Evolutionary conservation across 192 early-diverging fungal species (phyloP), one percentile per base, ranked within the genome.

Genomic region (Umbelopsis sp.): DNA sequence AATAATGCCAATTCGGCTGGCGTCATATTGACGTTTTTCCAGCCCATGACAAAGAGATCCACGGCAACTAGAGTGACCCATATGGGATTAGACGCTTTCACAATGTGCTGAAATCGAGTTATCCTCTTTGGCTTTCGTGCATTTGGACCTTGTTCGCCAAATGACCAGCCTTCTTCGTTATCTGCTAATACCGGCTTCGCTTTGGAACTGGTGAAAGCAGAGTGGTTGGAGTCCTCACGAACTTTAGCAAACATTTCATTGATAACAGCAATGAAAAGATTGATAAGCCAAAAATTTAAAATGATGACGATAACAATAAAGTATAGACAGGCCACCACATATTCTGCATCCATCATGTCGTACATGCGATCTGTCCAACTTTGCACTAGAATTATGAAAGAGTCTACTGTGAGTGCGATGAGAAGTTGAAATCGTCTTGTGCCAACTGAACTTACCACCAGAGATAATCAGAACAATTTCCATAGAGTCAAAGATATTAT

Each of bases 181-280:
- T 74, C 78, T 23, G 71, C 74, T 46, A 80, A 53, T 0, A 76
- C 53, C 12, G 78, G 71, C 9, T 21, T 67, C 13, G 68, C 67
- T 23, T 68, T 79, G n/a, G 81, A 82, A 12, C 76, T 78, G 6
- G 83, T 83, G 69, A 88, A 88, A 3, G 86, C 86, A 2, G 85
- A 86, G 53, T 85, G 84, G 20, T 87, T 72, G 27, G 82, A 73
- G 66, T 87, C 86, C 66, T 86, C 88, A 47, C 88, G 73, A n/a
- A 89, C 83, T 73, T 87, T 86, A 33, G 85, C 86, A 82, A 89
- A 89, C 81, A 87, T 83, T 74, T 85, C 82, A 30, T 80, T 86
- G 70, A 87, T 87, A 37, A 89, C 88, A 18, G 88, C 88, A n/a
- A 89, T 74, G 66, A 89, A 89, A 49, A 89, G 72, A 69, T 89